Evolutionary conservation across 2,329 filamentous ascomycete genomes (phyloP), one percentile per base, ranked within the genome.

Genomic region (Aspergillus hiratsukae): DNA sequence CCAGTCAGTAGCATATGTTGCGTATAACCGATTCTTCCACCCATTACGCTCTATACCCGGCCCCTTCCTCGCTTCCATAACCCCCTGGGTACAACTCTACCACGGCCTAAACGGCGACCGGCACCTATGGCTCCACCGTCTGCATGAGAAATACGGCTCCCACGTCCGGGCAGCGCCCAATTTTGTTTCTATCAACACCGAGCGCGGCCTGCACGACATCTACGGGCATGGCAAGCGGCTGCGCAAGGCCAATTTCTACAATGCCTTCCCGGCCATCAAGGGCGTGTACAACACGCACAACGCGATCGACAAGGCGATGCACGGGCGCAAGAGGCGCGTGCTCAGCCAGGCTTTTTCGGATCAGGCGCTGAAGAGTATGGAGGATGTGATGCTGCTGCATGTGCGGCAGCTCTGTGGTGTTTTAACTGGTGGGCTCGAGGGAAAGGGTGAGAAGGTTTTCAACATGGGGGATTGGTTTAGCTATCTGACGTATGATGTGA

Each of bases 161-260:
- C 66, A 85, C 51, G 87, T 93, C n/a, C 88, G 90, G 28, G 89
- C 88, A 62, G 88, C 88, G 0, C 90, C 90, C 48, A 90, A 91
- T 72, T 84, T 83, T 58, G 76, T 96, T 45, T 90, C 87, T 1
- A 84, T 95, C 76, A 93, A 94, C 78, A 87, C 85, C 54, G 82
- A 82, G 58, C 81, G 81, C 7, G 87, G 88, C 4, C 60, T 72
- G 4, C 68, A 71, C 55, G 73, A 75, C 48, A 76, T 76, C 52
- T 76, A 76, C 54, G 72, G 73, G 1, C 71, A 75, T 46, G 72
- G 72, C 4, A 76, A 75, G 56, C 63, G 66, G 1, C 59, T 76
- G n/a, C 66, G 72, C 53, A 90, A 90, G 75, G 81, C 86, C 43
- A 81, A 86, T 63, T 90, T 90, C 75, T 90, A 90, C 76, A 82